Base-by-base conservation (phyloP, 306 rosid species). In the Castanea sativa region DNA sequence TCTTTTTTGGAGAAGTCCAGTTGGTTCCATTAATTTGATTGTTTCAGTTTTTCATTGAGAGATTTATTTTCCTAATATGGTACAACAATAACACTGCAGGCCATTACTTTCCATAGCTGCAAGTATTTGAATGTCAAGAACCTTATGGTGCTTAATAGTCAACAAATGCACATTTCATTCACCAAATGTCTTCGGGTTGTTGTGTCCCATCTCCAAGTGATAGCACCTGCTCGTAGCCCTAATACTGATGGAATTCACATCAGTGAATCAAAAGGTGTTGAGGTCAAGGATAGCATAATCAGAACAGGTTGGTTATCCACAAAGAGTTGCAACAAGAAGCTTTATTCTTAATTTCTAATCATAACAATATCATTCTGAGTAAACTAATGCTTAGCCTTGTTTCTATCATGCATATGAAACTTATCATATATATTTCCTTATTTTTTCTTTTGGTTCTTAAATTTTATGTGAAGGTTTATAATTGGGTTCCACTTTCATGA, bases 231-330 rank as follows among this genome's bases (percentile, higher is more conserved):
- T 64, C 59, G 21, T 75, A 94, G 99, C 80, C 97, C 99, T 30
- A 94, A 94, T 76, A 94, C 99, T 14, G 99, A 92, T 81, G 99
- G 97, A 85, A 87, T 95, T 83, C 99, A 92, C 86, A 91, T 95
- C 55, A 95, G 97, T 74, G 79, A 86, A 18, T 81, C 95, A 38
- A 90, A 38, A 77, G 82, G 92, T 19, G 76, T 95, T 55, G 83
- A 76, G 82, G 76, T 95, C 80, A 83, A 41, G 73, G 86, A 90
- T 12, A 81, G 89, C 86, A 63, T 86, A 58, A 84, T 94, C 69
- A 77, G 87, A 78, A 94, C 99, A 85, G 97, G 97, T 90, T 52
- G 6, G 83, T 81, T 78, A 35, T 75, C 64, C 64, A 51, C 49
- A 55, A 71, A 49, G n/a, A 32, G 25, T 20, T 76, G 0, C 5